Evolutionary conservation across 2,329 filamentous ascomycete genomes (phyloP).

Genomic region (Pestalotiopsis sp.): DNA sequence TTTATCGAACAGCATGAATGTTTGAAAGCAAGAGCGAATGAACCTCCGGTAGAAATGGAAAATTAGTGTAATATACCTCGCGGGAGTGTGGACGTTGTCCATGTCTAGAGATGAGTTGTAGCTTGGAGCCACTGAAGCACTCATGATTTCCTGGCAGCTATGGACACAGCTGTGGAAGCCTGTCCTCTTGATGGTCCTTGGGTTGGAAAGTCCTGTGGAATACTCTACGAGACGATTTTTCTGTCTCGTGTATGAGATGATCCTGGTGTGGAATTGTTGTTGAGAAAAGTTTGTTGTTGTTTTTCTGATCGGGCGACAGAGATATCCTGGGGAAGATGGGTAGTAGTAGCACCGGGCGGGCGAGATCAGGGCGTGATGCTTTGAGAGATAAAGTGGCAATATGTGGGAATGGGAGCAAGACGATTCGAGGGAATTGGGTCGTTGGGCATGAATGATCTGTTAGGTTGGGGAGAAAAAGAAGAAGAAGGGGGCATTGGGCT

Average conservation of each 20-base stretch:
- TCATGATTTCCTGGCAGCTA: constrained; percentile 37
- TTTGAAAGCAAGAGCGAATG: constrained; percentile 39
- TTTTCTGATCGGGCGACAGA: constrained; percentile 6
- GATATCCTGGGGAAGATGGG: constrained; percentile 12
- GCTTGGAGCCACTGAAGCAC: constrained; percentile 52
- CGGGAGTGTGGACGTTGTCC: constrained; percentile 62
- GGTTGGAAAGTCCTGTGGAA: constrained; percentile 12
- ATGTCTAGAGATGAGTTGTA: constrained; percentile 56
- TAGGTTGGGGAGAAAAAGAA: constrained; percentile 37
- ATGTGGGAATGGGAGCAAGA: constrained; percentile 19
- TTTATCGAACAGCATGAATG: constrained; percentile 31
- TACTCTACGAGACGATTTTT: constrained; percentile 6
- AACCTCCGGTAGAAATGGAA: constrained; percentile 49
- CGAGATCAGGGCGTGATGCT: constrained; percentile 19
- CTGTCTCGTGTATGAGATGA: constrained; percentile 6
- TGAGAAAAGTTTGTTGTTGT: constrained; percentile 12
- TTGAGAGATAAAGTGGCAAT: constrained; percentile 18
- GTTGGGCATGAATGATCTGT: constrained; percentile 39
- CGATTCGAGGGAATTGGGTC: constrained; percentile 25
- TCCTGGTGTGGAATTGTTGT: background rate
- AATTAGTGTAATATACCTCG: constrained; percentile 62
- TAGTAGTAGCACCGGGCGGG: constrained; percentile 6
- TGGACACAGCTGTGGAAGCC: constrained; percentile 8
- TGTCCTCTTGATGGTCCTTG: constrained; percentile 6
- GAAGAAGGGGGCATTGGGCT: constrained; percentile 39